phyloP scores from a whole-genome alignment of 1,139 yeast species.

The Hansenula anomala region DNA sequence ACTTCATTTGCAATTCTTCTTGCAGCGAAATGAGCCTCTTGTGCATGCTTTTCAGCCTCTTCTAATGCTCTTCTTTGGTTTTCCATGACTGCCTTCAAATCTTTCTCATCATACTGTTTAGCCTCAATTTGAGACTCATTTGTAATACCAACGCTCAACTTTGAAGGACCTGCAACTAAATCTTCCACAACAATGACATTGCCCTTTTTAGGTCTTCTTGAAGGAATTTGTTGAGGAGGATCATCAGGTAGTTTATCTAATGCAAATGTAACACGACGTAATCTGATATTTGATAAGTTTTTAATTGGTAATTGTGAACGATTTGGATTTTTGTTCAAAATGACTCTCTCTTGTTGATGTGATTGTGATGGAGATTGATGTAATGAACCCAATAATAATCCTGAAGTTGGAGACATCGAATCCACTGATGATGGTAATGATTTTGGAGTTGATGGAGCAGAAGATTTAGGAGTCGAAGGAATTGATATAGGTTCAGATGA shows the following conservation, averaged over 20 bases:
- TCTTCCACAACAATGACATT: constrained; percentile 77
- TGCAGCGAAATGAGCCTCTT: constrained; percentile 71
- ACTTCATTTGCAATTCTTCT: constrained; percentile 65
- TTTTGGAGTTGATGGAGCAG: constrained; percentile 3
- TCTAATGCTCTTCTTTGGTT: constrained; percentile 47
- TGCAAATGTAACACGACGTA: constrained; percentile 72
- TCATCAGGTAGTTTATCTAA: constrained; percentile 63
- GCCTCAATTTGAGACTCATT: constrained; percentile 20
- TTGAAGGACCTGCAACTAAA: constrained; percentile 53
- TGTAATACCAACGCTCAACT: constrained; percentile 61
- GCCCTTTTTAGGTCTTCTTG: constrained; percentile 77
- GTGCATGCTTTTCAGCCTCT: constrained; percentile 69
- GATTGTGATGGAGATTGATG: background rate
- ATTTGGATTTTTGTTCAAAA: constrained; percentile 44
- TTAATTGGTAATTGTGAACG: constrained; percentile 34
- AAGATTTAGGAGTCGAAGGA: constrained; percentile 8
- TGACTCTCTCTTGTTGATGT: constrained; percentile 25
- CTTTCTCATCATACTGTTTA: constrained; percentile 40
- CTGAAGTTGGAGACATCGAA: constrained; percentile 17
- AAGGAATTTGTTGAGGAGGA: constrained; percentile 95
- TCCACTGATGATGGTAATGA: constrained; percentile 17
- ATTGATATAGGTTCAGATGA: constrained; percentile 11
- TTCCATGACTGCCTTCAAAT: constrained; percentile 51
- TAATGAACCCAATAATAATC: background rate
- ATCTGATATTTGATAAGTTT: constrained; percentile 32